Evolutionary conservation across 2,329 filamentous ascomycete species (phyloP), one percentile per base, ranked within the genome.

Genomic region (Fusarium metavorans): DNA sequence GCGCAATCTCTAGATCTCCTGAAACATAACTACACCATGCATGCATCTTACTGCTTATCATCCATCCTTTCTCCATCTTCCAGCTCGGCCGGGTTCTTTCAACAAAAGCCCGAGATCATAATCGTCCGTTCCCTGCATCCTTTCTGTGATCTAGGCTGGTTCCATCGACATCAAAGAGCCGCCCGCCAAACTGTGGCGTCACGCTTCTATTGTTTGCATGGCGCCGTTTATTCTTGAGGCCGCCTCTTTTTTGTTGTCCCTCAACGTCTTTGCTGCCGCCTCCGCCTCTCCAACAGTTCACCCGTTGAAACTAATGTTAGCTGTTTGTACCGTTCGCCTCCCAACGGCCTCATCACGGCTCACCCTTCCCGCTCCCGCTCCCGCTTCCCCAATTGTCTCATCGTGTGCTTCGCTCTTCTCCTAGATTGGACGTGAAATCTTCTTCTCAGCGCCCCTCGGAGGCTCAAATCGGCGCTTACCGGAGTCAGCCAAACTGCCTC

Each of bases 381-480:
- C 60, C 60, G 30, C 43, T 67, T 48, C 52, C 68, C 57, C 25
- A 30, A 18, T 25, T 41, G 14, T 41, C 16, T 54, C 45, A 6
- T 23, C 18, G 18, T 63, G 43, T 67, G 67, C 18, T 61, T 58
- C n/a, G n/a, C 45, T 48, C 59, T 64, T 11, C 13, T 68, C 39
- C 18, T 67, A 27, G 58, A 74, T 67, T 73, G 62, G 67, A 25
- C 27, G 25, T 64, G 48, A 37, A 45, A 64, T 11, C 34, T 45
- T 70, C 56, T 30, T 60, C 39, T 64, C 68, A 72, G 66, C 71
- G 56, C 62, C 57, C 60, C 64, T 67, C 48, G 54, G 67, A 76
- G 73, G 68, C 69, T 77, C 69, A 78, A 78, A 71, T 73, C 69
- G 66, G 62, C 73, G 75, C 76, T 78, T 78, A 66, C 66, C 68